Evolutionary conservation across 352 stramenopile genomes (phyloP).

Genomic region (Blastocystis sp.): DNA sequence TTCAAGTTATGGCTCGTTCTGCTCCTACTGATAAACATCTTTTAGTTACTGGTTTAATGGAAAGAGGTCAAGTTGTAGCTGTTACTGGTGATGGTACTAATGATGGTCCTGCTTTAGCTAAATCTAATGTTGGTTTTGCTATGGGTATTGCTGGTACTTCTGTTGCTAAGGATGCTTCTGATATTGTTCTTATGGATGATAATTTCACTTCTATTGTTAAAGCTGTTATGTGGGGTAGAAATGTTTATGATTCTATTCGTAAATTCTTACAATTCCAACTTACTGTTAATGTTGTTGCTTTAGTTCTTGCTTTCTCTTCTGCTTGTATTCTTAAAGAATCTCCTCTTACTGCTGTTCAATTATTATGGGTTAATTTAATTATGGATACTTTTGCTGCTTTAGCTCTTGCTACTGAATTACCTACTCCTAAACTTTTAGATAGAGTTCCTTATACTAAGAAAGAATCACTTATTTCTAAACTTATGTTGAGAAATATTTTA

Average conservation of each 20-base stretch:
- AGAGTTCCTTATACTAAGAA: slow-evolving; percentile 66
- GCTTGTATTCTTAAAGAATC: slow-evolving; percentile 50
- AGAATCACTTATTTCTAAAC: slow-evolving; percentile 64
- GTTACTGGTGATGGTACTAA: slow-evolving; percentile 99
- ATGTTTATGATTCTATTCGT: slow-evolving; percentile 80
- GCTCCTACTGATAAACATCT: slow-evolving; percentile 27
- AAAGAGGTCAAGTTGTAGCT: slow-evolving; percentile 59
- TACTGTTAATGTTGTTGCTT: slow-evolving; percentile 73
- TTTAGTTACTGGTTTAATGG: slow-evolving; percentile 45
- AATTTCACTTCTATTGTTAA: slow-evolving; percentile 89
- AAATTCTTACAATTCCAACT: slow-evolving; percentile 90
- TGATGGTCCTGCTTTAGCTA: slow-evolving; percentile 82
- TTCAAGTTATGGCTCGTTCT: slow-evolving; percentile 30
- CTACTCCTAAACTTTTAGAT: slow-evolving; percentile 61
- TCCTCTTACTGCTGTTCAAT: slow-evolving; percentile 70
- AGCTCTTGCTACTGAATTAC: slow-evolving; percentile 74
- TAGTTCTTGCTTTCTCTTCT: slow-evolving; percentile 66
- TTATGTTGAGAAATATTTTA: slow-evolving; percentile 77
- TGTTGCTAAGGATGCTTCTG: slow-evolving; percentile 86
- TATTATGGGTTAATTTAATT: slow-evolving; percentile 96
- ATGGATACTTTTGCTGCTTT: slow-evolving; percentile 86
- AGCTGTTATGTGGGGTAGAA: slow-evolving; percentile 76
- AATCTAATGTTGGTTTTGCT: slow-evolving; percentile 52
- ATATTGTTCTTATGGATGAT: slow-evolving; percentile 90
- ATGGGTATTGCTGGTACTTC: slow-evolving; percentile 91